Base-by-base conservation (phyloP, 2,329 filamentous ascomycete species). In the Penicillium aurantiogriseum region DNA sequence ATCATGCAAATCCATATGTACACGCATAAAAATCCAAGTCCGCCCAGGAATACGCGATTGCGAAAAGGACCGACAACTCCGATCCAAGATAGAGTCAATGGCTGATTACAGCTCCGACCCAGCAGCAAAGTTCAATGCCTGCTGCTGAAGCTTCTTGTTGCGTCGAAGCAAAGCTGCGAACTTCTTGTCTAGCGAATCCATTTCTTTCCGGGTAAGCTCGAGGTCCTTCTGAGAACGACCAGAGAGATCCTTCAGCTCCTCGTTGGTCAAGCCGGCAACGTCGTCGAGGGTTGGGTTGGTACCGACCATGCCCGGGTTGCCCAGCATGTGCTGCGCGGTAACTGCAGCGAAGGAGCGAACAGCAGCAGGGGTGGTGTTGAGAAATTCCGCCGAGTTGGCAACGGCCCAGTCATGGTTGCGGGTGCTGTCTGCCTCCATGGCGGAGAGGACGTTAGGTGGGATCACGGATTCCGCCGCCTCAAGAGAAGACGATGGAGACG, bases 131-230 rank as follows among this genome's bases (percentile, higher is more conserved):
- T 67, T 59, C 29, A 78, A 53, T 8, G 76, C 76, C 60, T 77
- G 75, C 53, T 77, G 75, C 48, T 73, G 72, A 29, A 77, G 64
- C 59, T 77, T 77, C 64, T 73, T 76, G 64, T 77, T 78, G 11
- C 76, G 69, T 45, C 77, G 76, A 38, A 77, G 70, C 25, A 77
- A 61, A 11, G 71, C 74, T 25, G 62, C 63, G 29, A 77, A 67
- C 59, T 77, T 76, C 65, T 79, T 80, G 60, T 80, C 77, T 36
- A 77, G 67, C 5, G 68, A 57, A 54, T 80, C 81, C 66, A 92
- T 86, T 58, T 93, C 87, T 64, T 82, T 81, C 72, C 87, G 86
- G 64, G 92, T 83, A 10, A 80, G 79, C 63, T 92, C 88, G 76
- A 92, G 87, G 72, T 93, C 88, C 52, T 86, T 83, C 29, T 78